Base-by-base conservation (phyloP, 371 early-diverging fungal species). In the Rhizomucor miehei region DNA sequence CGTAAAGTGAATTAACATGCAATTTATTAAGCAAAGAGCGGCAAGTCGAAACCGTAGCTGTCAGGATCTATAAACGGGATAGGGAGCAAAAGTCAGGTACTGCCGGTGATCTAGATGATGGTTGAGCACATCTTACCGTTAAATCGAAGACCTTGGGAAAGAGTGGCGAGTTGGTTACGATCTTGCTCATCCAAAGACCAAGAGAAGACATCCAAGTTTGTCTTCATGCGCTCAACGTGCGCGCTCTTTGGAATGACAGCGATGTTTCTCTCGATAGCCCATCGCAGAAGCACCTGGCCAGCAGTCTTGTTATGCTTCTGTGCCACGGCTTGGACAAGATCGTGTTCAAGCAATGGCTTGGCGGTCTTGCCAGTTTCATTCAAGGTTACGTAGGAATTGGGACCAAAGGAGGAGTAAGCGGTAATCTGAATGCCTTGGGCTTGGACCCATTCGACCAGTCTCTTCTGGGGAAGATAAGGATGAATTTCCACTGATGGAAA, bases 231-330 rank as follows among this genome's bases (percentile, higher is more conserved):
- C 9, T 63, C 64, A 5, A 58, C 60, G 35, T 71, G 59, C 5
- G 55, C 59, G 49, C 78, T 79, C 63, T 88, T 88, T 24, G 89
- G 89, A 44, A 88, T 83, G 44, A 83, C 80, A 16, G 73, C 75
- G 56, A 71, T 46, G 23, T 72, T 59, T 56, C 69, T 58, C 52
- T 77, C 70, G 52, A 81, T 49, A 41, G 75, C 69, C 84, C 84
- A 83, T 24, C 77, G 72, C 19, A 83, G 49, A 16, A 81, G 62
- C 34, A 71, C 59, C 62, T 79, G 83, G 16, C 71, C 79, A 3
- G 60, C 44, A 14, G 69, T 67, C 57, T 65, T 71, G 8, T 52
- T 44, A 50, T 75, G 67, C 25, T 62, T 57, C 20, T 59, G 37
- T 6, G 78, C 77, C 41, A 81, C 74, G 24, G 67, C 48, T 48